These are phyloP conservation scores for Phaseolus coccineus DNA, from an alignment of 331 rosid species.

Conservation along the genomic window DNA sequence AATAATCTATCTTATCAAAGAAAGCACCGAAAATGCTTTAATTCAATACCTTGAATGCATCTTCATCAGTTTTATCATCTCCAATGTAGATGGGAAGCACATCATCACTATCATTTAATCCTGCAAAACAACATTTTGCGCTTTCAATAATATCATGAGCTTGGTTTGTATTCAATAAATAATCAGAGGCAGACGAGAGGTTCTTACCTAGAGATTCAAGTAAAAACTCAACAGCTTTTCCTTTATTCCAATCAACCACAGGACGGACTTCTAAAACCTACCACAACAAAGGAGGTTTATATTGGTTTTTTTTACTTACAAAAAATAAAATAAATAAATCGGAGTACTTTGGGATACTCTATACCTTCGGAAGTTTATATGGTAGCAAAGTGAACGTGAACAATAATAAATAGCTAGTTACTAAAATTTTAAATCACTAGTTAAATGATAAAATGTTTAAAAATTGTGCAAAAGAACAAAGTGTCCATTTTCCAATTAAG, in stretches of 20 bases:
- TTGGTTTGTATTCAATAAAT: neutral
- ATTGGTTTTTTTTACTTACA: neutral
- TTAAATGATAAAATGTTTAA: neutral
- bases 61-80: constrained; percentile 93
- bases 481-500: neutral
- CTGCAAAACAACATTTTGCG: constrained; percentile 48
- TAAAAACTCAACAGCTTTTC: constrained; percentile 94
- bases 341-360: no score
- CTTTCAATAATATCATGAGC: constrained; percentile 6
- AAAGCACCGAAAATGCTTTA: neutral
- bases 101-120: constrained; percentile 59
- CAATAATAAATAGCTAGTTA: neutral
- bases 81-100: constrained; percentile 92
- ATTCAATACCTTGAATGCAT: constrained; percentile 84
- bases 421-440: neutral
- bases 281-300: neutral
- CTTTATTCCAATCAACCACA: constrained; percentile 91
- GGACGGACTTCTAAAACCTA: constrained; percentile 99
- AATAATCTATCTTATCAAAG: neutral
- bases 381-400: neutral
- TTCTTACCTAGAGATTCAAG: constrained; percentile 82
- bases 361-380: neutral
- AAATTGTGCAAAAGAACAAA: constrained; percentile 9
- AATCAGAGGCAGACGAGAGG: neutral
- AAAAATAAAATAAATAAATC: no score